Conservation (phyloP, 2,329 filamentous ascomycete species). For the Pseudomassariella vexata region DNA sequence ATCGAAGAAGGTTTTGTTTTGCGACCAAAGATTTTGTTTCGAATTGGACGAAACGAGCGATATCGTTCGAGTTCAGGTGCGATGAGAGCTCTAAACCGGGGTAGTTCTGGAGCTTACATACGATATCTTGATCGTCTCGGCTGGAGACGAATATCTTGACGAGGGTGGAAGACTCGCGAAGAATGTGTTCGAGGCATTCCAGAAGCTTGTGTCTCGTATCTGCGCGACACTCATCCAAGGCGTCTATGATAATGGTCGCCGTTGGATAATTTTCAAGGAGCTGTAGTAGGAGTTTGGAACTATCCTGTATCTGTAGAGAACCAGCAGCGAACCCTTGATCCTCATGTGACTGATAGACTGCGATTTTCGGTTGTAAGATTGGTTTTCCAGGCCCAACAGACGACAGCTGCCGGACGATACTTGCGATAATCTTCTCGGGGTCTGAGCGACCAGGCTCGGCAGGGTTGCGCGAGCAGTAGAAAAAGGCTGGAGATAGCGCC, state of each 20-base stretch:
- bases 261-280: neutral
- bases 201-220: neutral
- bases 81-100: no score
- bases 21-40: no score
- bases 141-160: conserved; percentile 1
- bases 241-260: neutral
- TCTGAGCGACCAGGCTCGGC: neutral
- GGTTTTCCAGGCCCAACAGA: neutral
- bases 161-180: neutral
- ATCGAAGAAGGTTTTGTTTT: no score
- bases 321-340: neutral
- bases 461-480: neutral
- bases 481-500: neutral
- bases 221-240: neutral
- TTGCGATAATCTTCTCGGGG: neutral
- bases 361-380: neutral
- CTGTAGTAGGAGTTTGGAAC: neutral
- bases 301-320: no score
- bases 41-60: no score
- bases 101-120: no score
- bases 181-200: neutral
- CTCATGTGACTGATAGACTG: neutral
- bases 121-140: neutral
- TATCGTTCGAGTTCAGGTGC: no score
- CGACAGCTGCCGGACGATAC: neutral